Percentiles rank a stretch among this genome's conserved stretches.
These are phyloP conservation scores for Clarkia xantiana DNA, from an alignment of 345 rosid species.

Conservation along the genomic window DNA sequence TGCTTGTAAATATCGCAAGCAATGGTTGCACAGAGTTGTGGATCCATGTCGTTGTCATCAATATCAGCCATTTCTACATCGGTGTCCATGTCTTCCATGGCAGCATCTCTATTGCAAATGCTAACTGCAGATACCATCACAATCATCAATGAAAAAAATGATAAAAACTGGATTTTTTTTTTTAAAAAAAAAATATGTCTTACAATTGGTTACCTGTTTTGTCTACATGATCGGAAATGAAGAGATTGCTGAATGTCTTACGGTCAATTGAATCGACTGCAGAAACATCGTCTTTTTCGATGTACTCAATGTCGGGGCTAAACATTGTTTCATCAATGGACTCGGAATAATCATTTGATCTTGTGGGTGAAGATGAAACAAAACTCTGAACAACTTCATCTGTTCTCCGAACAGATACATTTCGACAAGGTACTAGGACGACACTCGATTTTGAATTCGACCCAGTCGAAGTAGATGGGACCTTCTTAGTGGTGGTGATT, in stretches of 20 bases:
- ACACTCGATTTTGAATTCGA: constrained; percentile 20
- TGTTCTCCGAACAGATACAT: constrained; percentile 15
- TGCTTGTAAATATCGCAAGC: constrained; percentile 44
- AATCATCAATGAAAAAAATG: too few species aligned
- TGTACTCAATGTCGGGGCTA: constrained; percentile 74
- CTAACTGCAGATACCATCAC: constrained; percentile 28
- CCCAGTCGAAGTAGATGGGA: too few species aligned
- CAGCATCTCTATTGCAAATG: constrained; percentile 41
- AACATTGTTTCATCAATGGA: constrained; percentile 75
- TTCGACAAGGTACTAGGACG: constrained; percentile 19
- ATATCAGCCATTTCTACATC: constrained; percentile 20
- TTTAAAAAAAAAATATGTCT: too few species aligned
- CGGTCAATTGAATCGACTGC: constrained; percentile 50
- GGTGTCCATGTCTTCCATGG: constrained; percentile 27
- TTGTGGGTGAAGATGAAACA: constrained; percentile 24
- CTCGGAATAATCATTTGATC: constrained; percentile 39
- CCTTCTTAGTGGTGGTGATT: too few species aligned
- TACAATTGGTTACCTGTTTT: constrained; percentile 21
- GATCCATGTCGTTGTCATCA: constrained; percentile 42
- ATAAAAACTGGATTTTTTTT: too few species aligned
- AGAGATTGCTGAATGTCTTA: constrained; percentile 58
- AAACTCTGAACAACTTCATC: constrained; percentile 9
- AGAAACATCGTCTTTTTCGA: constrained; percentile 34
- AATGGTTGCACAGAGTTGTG: constrained; percentile 68
- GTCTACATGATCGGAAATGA: constrained; percentile 41